These are phyloP conservation scores for Plasmodium billcollinsi DNA, from an alignment of 169 alveolate genomes.

Conservation along the genomic window DNA sequence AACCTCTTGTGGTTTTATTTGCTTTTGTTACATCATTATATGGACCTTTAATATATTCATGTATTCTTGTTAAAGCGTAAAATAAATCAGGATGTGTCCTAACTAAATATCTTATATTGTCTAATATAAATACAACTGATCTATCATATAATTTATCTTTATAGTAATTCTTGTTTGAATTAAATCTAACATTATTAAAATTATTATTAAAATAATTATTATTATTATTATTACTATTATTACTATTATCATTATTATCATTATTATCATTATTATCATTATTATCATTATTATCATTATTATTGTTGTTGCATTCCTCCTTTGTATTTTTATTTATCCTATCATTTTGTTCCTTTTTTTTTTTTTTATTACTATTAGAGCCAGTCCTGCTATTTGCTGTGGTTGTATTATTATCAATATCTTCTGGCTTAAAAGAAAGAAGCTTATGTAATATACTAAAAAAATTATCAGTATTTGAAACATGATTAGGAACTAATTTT, in stretches of 20 bases:
- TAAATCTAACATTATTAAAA: neutral
- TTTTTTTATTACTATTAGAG: neutral
- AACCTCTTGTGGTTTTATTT: conserved; percentile 67
- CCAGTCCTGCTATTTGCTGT: neutral
- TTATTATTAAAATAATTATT: neutral
- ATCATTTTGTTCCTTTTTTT: neutral
- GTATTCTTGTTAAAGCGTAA: conserved; percentile 75
- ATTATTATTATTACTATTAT: neutral
- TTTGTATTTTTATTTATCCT: neutral
- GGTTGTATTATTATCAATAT: neutral
- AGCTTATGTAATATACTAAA: conserved; percentile 67
- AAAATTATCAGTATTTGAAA: conserved; percentile 61
- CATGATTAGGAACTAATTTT: conserved; percentile 66
- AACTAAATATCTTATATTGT: conserved; percentile 65
- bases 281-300: neutral
- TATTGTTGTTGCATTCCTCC: neutral
- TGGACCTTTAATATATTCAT: conserved; percentile 76
- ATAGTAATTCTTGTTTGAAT: conserved; percentile 13
- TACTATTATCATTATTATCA: neutral
- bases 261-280: neutral
- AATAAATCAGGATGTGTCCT: conserved; percentile 77
- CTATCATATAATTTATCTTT: conserved; percentile 67
- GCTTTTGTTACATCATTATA: conserved; percentile 73
- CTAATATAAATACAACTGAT: conserved; percentile 71
- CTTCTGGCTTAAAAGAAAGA: conserved; percentile 56